phyloP scores from a whole-genome alignment of 441 rosid species.

The Pelargonium fulgidum region DNA sequence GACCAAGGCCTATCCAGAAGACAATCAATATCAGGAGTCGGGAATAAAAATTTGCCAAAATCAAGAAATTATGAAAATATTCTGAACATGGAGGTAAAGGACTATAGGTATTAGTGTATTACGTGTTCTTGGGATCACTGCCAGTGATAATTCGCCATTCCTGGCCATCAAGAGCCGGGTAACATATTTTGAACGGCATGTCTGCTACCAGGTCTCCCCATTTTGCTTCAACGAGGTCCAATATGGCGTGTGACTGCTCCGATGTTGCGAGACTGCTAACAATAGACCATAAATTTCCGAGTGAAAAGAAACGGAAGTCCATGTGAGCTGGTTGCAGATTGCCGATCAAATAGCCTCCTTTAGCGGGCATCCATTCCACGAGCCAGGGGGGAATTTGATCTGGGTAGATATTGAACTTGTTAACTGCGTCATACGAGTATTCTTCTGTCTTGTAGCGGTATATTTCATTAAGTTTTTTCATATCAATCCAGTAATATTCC shows the following conservation, averaged over 20 bases:
- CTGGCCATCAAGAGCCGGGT: conserved; percentile 87
- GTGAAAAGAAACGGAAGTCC: conserved; percentile 86
- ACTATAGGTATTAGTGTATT: conserved; percentile 32
- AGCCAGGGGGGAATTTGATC: conserved; percentile 93
- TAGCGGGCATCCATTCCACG: conserved; percentile 87
- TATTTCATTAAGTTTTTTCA: conserved; percentile 72
- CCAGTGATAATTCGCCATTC: conserved; percentile 94
- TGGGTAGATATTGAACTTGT: conserved; percentile 89
- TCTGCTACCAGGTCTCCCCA: conserved; percentile 81
- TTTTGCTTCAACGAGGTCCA: conserved; percentile 77
- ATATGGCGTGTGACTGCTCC: conserved; percentile 73
- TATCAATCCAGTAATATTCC: conserved; percentile 88
- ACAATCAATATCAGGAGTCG: too few relatives aligned
- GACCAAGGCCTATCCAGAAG: conserved; percentile 91
- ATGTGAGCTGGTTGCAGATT: conserved; percentile 93
- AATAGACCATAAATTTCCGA: conserved; percentile 82
- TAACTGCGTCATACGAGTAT: conserved; percentile 82
- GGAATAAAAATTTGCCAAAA: too few relatives aligned
- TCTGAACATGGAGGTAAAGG: too few relatives aligned
- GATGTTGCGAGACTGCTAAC: conserved; percentile 62
- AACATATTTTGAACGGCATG: conserved; percentile 88
- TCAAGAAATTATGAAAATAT: too few relatives aligned
- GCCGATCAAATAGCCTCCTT: conserved; percentile 84
- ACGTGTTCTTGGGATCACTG: conserved; percentile 93
- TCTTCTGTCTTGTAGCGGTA: conserved; percentile 93